Conservation (phyloP, 192 early-diverging fungal species). For the Martensiomyces pterosporus region DNA sequence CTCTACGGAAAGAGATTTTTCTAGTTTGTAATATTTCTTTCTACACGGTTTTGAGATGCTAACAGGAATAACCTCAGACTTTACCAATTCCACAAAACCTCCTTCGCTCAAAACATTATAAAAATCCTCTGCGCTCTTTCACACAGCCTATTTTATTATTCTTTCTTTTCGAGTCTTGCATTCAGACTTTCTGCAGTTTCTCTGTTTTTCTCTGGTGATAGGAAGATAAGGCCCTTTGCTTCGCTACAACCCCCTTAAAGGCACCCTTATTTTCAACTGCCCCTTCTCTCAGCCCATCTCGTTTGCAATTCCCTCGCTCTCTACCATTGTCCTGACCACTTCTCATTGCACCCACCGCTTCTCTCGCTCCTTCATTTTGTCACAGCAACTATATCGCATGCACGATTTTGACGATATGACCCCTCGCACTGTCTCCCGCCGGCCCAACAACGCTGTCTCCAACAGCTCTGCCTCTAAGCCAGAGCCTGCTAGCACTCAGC, state of each 20-base stretch:
- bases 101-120: not conserved
- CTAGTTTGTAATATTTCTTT: constrained; percentile 4
- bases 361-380: constrained; percentile 1
- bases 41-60: constrained; percentile 5
- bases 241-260: not conserved
- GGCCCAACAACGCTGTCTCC: not conserved
- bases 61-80: constrained; percentile 5
- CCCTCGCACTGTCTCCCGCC: not conserved
- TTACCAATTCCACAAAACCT: not conserved
- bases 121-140: not conserved
- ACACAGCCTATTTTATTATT: not conserved
- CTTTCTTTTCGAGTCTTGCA: not conserved
- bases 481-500: not conserved
- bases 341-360: too few species aligned
- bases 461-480: not conserved
- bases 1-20: too few species aligned
- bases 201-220: too few species aligned
- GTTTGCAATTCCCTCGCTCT: too few species aligned
- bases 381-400: not conserved
- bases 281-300: too few species aligned
- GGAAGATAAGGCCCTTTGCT: not conserved
- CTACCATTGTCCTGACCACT: too few species aligned
- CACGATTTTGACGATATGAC: not conserved
- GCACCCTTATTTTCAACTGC: constrained; percentile 1
- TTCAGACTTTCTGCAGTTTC: too few species aligned